Percentiles rank a stretch among this genome's conserved stretches.
These are phyloP conservation scores for Tuber indicum DNA, from an alignment of 495 filamentous ascomycete genomes.

Conservation along the genomic window DNA sequence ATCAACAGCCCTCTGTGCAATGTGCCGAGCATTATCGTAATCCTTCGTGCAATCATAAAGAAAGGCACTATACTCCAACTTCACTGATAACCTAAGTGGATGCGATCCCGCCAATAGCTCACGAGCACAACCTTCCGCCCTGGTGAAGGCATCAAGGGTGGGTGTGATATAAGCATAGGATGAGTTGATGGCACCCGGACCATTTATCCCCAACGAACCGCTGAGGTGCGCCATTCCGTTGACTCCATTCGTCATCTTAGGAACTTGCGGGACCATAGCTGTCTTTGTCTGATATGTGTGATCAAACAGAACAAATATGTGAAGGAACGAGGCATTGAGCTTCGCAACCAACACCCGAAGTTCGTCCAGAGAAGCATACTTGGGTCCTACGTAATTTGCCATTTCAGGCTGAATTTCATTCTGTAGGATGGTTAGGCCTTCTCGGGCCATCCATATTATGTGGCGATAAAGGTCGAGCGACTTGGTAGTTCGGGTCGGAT, in stretches of 20 bases:
- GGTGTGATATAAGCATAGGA: conserved; percentile 60
- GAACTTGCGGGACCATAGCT: conserved; percentile 45
- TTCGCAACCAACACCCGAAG: conserved; percentile 85
- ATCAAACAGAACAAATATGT: conserved; percentile 94
- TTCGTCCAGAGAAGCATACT: conserved; percentile 47
- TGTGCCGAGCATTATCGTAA: conserved; percentile 58
- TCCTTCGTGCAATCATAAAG: conserved; percentile 91
- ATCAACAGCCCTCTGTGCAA: conserved; percentile 76
- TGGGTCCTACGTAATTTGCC: conserved; percentile 48
- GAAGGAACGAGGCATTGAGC: conserved; percentile 86
- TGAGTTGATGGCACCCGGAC: conserved; percentile 48
- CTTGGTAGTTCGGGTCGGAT: conserved; percentile 69
- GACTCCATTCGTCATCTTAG: conserved; percentile 44
- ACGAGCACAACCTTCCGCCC: conserved; percentile 68
- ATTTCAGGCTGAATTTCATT: conserved; percentile 79
- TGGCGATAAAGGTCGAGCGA: conserved; percentile 80
- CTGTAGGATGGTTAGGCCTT: conserved; percentile 80
- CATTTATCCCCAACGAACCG: conserved; percentile 15
- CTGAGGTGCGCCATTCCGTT: conserved; percentile 4
- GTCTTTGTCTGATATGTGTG: conserved; percentile 50
- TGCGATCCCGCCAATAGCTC: conserved; percentile 74
- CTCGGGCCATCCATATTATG: conserved; percentile 91
- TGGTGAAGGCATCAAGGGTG: conserved; percentile 71
- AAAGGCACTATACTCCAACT: conserved; percentile 90
- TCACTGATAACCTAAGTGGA: conserved; percentile 81